These are phyloP conservation scores for Orychophragmus violaceus DNA, from an alignment of 345 rosid genomes.

Conservation along the genomic window DNA sequence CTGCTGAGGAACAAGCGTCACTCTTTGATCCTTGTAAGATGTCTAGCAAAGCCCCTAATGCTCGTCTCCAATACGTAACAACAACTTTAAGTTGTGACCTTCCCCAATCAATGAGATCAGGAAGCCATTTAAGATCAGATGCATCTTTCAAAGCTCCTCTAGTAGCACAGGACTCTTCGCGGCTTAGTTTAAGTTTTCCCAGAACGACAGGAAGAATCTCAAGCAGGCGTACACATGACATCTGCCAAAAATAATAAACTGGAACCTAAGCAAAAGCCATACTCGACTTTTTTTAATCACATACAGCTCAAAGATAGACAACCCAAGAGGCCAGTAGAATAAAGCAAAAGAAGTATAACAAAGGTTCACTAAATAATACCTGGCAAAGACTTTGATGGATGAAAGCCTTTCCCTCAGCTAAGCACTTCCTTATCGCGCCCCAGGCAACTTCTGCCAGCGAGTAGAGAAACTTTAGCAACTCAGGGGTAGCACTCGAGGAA, in stretches of 20 bases:
- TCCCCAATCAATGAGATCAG: constrained; percentile 90
- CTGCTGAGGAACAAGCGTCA: constrained; percentile 36
- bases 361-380: constrained; percentile 39
- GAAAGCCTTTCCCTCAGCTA: constrained; percentile 76
- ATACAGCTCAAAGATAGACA: constrained; percentile 3
- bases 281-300: constrained; percentile 1
- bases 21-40: constrained; percentile 42
- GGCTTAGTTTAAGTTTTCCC: constrained; percentile 45
- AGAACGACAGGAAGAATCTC: constrained; percentile 77
- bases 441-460: constrained; percentile 57
- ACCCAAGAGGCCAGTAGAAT: constrained; percentile 2
- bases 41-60: constrained; percentile 52
- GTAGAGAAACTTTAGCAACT: constrained; percentile 42
- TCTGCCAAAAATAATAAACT: constrained; percentile 42
- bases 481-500: constrained; percentile 31
- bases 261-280: constrained; percentile 8
- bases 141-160: constrained; percentile 30
- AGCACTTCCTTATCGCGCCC: constrained; percentile 60
- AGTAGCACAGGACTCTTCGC: constrained; percentile 30
- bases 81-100: constrained; percentile 81
- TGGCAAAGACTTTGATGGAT: constrained; percentile 70
- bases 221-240: constrained; percentile 86
- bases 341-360: background rate
- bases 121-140: constrained; percentile 68
- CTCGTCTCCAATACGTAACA: constrained; percentile 76